These are phyloP conservation scores for Fusarium sororula DNA, from an alignment of 2,329 filamentous ascomycete genomes.

Conservation along the genomic window DNA sequence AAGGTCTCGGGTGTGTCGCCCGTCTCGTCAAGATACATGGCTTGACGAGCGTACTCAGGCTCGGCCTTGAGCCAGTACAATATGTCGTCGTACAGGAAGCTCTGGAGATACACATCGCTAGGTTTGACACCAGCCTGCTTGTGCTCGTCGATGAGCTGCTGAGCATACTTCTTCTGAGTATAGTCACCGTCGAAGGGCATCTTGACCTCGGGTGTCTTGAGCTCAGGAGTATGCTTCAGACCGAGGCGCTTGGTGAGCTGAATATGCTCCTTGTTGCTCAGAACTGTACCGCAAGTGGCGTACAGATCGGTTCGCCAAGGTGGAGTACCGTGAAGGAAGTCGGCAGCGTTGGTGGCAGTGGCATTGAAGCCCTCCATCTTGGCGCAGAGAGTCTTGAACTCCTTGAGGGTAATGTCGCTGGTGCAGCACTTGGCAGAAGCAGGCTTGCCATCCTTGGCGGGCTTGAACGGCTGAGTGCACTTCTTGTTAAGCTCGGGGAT, in stretches of 20 bases:
- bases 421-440: constrained; percentile 76
- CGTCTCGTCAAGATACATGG: constrained; percentile 71
- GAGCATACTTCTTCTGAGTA: constrained; percentile 71
- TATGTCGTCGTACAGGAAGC: constrained; percentile 70
- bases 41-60: constrained; percentile 68
- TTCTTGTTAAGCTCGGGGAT: constrained; percentile 70
- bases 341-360: constrained; percentile 64
- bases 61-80: constrained; percentile 73
- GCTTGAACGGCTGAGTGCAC: constrained; percentile 69
- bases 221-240: constrained; percentile 71
- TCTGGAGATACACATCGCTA: constrained; percentile 68
- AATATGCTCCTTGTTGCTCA: constrained; percentile 71
- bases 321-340: constrained; percentile 68
- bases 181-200: constrained; percentile 74
- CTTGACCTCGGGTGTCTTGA: constrained; percentile 73
- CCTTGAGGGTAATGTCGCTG: constrained; percentile 72
- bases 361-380: constrained; percentile 75
- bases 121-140: constrained; percentile 61
- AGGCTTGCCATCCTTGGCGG: constrained; percentile 57
- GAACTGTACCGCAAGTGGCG: constrained; percentile 68
- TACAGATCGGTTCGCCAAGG: constrained; percentile 73
- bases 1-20: constrained; percentile 64
- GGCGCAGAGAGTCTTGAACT: constrained; percentile 73
- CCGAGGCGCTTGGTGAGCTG: constrained; percentile 65
- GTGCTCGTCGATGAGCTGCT: constrained; percentile 72